Evolutionary conservation across 2,329 filamentous ascomycete genomes (phyloP).

Genomic region (Cercospora janseana): DNA sequence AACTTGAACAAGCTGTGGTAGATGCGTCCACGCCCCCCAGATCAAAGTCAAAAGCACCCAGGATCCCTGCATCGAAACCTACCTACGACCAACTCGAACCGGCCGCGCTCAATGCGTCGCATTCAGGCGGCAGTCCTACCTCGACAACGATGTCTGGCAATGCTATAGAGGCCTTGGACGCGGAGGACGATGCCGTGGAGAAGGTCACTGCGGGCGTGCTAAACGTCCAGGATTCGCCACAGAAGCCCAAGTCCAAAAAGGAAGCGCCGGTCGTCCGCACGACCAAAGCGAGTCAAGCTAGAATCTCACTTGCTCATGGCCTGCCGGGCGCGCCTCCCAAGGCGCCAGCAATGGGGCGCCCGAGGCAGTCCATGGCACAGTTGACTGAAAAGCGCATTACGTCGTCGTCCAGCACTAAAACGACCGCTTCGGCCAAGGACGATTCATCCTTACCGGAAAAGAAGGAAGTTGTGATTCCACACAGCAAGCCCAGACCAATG

Average conservation of each 20-base stretch:
- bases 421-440: constrained; percentile 6
- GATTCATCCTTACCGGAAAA: constrained; percentile 18
- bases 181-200: constrained; percentile 53
- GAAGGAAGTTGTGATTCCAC: constrained; percentile 35
- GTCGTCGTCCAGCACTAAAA: constrained; percentile 22
- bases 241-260: constrained; percentile 31
- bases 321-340: constrained; percentile 27
- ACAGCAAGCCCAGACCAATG: constrained; percentile 48
- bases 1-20: constrained; percentile 29
- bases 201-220: constrained; percentile 39
- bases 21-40: constrained; percentile 24
- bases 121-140: neutral
- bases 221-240: constrained; percentile 34
- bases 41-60: constrained; percentile 14
- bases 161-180: constrained; percentile 52
- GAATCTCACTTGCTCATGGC: constrained; percentile 34
- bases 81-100: constrained; percentile 31
- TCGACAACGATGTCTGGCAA: constrained; percentile 38
- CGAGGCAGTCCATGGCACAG: constrained; percentile 22
- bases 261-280: constrained; percentile 31
- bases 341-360: constrained; percentile 19
- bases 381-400: constrained; percentile 21
- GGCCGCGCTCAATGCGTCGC: constrained; percentile 26
- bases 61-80: constrained; percentile 15
- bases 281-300: constrained; percentile 36